phyloP scores from a whole-genome alignment of 768 basidiomycete genomes.

The Tricholoma flavovirens region DNA sequence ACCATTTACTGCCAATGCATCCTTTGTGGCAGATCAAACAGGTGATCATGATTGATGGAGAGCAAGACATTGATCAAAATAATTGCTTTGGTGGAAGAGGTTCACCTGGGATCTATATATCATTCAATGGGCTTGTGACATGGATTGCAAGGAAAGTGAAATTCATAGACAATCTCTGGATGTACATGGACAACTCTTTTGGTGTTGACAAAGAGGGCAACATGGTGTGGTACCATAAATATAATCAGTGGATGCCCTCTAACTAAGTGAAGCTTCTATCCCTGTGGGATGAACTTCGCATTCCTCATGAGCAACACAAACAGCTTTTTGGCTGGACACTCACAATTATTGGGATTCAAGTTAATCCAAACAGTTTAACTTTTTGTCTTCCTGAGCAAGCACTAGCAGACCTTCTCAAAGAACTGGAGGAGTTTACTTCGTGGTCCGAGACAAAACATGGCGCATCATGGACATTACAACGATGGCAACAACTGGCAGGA shows the following conservation, averaged over 20 bases:
- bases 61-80: constrained; percentile 25
- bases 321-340: too few relatives aligned
- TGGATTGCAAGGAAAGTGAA: constrained; percentile 28
- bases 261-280: constrained; percentile 28
- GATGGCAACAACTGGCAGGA: constrained; percentile 26
- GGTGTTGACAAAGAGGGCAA: constrained; percentile 15
- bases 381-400: too few relatives aligned
- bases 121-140: constrained; percentile 22
- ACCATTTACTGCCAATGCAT: constrained; percentile 26
- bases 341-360: too few relatives aligned
- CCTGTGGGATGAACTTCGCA: constrained; percentile 28
- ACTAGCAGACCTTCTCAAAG: neutral
- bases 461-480: neutral
- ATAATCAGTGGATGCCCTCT: constrained; percentile 20
- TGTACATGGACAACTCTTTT: constrained; percentile 29
- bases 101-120: constrained; percentile 19
- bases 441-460: neutral
- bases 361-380: too few relatives aligned
- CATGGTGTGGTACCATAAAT: constrained; percentile 21
- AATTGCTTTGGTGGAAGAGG: constrained; percentile 27
- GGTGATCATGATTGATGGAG: constrained; percentile 24
- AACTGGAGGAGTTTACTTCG: constrained; percentile 4
- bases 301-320: too few relatives aligned
- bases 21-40: constrained; percentile 27
- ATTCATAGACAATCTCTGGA: constrained; percentile 13